Percentiles rank a stretch among this genome's conserved stretches.
phyloP scores from a whole-genome alignment of 2,329 filamentous ascomycete species.

The Fusarium sp. region DNA sequence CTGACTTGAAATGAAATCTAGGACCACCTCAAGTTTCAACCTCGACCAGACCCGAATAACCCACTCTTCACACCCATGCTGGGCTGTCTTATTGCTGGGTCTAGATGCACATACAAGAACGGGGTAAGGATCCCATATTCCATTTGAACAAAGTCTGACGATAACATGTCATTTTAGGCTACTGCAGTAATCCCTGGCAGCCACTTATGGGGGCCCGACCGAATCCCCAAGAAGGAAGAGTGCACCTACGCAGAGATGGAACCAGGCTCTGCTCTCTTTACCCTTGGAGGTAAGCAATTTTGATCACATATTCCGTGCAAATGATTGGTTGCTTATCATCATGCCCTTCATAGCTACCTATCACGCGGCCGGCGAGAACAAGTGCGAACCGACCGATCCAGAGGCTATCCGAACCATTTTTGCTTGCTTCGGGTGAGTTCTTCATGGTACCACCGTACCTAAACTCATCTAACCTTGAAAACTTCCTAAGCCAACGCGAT shows the following conservation, averaged over 20 bases:
- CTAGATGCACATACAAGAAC: conserved; percentile 9
- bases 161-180: not conserved
- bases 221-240: not conserved
- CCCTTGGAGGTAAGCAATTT: not conserved
- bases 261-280: not conserved
- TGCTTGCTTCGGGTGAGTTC: conserved; percentile 1
- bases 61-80: conserved; percentile 2
- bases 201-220: not conserved
- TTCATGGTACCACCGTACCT: not conserved
- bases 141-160: not conserved
- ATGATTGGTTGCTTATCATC: not conserved
- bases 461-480: not conserved
- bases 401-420: not conserved
- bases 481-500: not conserved
- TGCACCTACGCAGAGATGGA: conserved; percentile 6
- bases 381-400: not conserved
- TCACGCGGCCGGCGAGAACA: not conserved
- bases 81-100: conserved; percentile 2
- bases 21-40: conserved; percentile 8
- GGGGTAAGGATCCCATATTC: not conserved
- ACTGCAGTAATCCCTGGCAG: conserved; percentile 6
- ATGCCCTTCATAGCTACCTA: not conserved
- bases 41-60: not conserved
- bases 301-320: not conserved
- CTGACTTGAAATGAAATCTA: not conserved